phyloP scores from a whole-genome alignment of 768 basidiomycete genomes.

The Phaffia tasmanica region DNA sequence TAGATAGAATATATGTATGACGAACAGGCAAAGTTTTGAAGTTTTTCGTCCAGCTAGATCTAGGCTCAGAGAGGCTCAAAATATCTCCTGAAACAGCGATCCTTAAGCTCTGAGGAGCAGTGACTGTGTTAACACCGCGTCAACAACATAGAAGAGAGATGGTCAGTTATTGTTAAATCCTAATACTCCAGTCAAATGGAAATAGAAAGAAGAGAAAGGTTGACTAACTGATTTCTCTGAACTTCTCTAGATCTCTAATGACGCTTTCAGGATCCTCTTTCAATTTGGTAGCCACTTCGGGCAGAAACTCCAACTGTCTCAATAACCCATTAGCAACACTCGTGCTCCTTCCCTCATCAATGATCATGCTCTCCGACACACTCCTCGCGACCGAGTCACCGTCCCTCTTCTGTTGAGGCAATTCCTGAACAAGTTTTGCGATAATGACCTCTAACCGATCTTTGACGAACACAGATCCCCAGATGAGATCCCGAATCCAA shows the following conservation, averaged over 20 bases:
- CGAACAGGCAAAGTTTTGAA: slow-evolving; percentile 57
- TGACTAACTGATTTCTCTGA: slow-evolving; percentile 55
- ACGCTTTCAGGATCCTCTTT: slow-evolving; percentile 62
- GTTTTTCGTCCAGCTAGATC: slow-evolving; percentile 60
- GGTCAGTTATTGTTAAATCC: neutral
- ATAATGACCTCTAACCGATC: slow-evolving; percentile 58
- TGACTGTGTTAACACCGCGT: slow-evolving; percentile 46
- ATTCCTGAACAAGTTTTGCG: slow-evolving; percentile 76
- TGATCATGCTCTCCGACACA: slow-evolving; percentile 55
- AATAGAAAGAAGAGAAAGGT: neutral
- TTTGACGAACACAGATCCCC: slow-evolving; percentile 51
- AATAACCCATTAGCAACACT: slow-evolving; percentile 46
- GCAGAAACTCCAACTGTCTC: slow-evolving; percentile 66
- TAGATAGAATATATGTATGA: slow-evolving; percentile 8
- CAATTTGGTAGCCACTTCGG: slow-evolving; percentile 57
- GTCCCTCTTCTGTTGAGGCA: slow-evolving; percentile 84
- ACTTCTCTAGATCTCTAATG: slow-evolving; percentile 60
- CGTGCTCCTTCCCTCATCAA: slow-evolving; percentile 44
- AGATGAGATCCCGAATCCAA: slow-evolving; percentile 76
- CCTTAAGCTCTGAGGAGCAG: slow-evolving; percentile 66
- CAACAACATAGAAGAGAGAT: neutral
- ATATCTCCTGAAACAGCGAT: slow-evolving; percentile 88
- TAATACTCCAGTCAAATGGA: neutral
- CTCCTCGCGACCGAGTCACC: slow-evolving; percentile 69
- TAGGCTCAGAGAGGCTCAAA: slow-evolving; percentile 55